phyloP scores from a whole-genome alignment of 2,329 filamentous ascomycete genomes.

The Seiridium unicorne region DNA sequence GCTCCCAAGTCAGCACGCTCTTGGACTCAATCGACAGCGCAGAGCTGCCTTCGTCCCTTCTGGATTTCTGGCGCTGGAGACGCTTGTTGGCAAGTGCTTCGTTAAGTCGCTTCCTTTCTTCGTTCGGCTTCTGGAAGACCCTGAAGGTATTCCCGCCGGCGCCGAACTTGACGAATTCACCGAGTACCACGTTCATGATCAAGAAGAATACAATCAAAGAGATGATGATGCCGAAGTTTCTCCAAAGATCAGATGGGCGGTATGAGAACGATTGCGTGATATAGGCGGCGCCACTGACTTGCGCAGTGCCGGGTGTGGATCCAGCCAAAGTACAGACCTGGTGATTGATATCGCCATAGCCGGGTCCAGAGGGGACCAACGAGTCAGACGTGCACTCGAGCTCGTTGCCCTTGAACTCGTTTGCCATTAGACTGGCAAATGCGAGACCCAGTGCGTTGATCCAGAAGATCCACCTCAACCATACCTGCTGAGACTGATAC shows the following conservation, averaged over 20 bases:
- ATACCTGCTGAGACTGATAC: slow-evolving; percentile 70
- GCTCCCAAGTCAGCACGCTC: slow-evolving; percentile 80
- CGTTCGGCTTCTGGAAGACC: slow-evolving; percentile 70
- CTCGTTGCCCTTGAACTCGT: slow-evolving; percentile 72
- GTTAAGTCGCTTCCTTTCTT: slow-evolving; percentile 66
- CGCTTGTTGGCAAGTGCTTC: slow-evolving; percentile 59
- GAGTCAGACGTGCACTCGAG: slow-evolving; percentile 68
- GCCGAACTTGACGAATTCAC: slow-evolving; percentile 75
- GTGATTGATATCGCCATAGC: slow-evolving; percentile 68
- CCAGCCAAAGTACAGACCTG: slow-evolving; percentile 82
- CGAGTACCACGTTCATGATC: slow-evolving; percentile 70
- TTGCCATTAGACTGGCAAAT: slow-evolving; percentile 80
- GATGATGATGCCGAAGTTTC: slow-evolving; percentile 80
- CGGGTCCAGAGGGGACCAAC: slow-evolving; percentile 68
- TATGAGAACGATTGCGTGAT: slow-evolving; percentile 69
- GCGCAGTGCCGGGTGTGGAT: slow-evolving; percentile 60
- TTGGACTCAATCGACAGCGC: slow-evolving; percentile 58
- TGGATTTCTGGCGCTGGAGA: slow-evolving; percentile 50
- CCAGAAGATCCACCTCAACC: slow-evolving; percentile 79
- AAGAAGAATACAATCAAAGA: slow-evolving; percentile 76
- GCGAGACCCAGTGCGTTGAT: slow-evolving; percentile 72
- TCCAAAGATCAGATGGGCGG: slow-evolving; percentile 67
- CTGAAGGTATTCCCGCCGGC: slow-evolving; percentile 80
- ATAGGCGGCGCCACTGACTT: slow-evolving; percentile 67
- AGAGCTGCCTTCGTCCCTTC: slow-evolving; percentile 40